Evolutionary conservation across 2,329 filamentous ascomycete species (phyloP), one percentile per base, ranked within the genome.

Genomic region (Calonectria pteridis): DNA sequence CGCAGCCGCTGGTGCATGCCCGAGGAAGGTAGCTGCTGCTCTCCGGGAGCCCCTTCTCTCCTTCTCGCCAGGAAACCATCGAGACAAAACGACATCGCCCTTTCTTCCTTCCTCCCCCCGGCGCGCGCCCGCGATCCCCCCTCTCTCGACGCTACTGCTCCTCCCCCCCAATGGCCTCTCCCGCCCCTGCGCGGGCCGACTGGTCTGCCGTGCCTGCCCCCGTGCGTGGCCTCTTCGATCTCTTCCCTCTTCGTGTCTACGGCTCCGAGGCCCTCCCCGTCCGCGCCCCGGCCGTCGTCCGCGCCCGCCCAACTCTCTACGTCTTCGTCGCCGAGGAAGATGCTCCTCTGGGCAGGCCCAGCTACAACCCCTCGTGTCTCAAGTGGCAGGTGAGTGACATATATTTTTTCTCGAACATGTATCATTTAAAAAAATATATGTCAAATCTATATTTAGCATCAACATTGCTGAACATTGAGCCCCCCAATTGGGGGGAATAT

Each of bases 281-380:
- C 67, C 89, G 93, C 77, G 86, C 89, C 33, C 82, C 81, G 16
- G 69, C 74, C 37, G 64, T 88, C 87, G 37, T 86, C 80, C 66
- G 82, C 85, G 67, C 82, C 26, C 82, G 87, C 7, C 88, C 90
- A 75, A 89, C 91, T 13, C 87, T 99, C 11, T 95, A 95, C 83
- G 88, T 98, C 71, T 98, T 98, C 84, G 90, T 91, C 73, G 91
- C 89, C 18, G 86, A 91, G 1, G 86, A 89, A n/a, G 93, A 91
- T 79, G 93, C 92, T 40, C 83, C 84, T 70, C 82, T 82, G 49
- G 92, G 92, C 6, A 85, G 87, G 35, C 94, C 95, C 31, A 97
- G 95, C 77, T 98, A 94, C 86, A 98, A 98, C 83, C 97, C 97
- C 14, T 92, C 93, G 72, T 99, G 97, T 87, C 88, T 98, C 81